Conservation (phyloP, 2,329 filamentous ascomycete genomes). For the Fusarium sp. region DNA sequence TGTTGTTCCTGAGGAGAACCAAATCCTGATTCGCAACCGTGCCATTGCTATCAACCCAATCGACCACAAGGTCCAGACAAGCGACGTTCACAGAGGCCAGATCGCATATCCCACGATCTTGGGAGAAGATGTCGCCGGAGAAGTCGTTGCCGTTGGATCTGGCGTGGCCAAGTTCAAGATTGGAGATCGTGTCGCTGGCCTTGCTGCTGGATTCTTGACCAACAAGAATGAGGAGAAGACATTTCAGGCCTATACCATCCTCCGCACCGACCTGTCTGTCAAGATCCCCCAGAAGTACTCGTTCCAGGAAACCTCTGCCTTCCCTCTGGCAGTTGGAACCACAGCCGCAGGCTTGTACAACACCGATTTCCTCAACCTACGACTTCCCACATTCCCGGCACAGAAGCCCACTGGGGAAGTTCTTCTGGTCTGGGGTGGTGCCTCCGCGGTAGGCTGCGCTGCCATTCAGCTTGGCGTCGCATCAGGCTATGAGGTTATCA, state of each 20-base stretch:
- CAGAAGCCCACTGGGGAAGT: neutral
- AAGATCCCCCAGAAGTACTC: constrained; percentile 34
- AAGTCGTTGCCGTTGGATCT: constrained; percentile 46
- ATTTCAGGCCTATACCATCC: constrained; percentile 30
- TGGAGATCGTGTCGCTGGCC: constrained; percentile 38
- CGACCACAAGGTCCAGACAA: constrained; percentile 41
- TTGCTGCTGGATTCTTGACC: constrained; percentile 47
- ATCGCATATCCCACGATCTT: constrained; percentile 37
- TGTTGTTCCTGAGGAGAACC: neutral
- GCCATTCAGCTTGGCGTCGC: constrained; percentile 59
- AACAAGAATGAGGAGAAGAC: constrained; percentile 39
- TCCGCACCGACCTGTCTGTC: constrained; percentile 21
- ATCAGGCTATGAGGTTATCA: constrained; percentile 58
- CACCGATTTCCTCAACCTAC: constrained; percentile 13
- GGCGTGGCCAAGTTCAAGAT: constrained; percentile 33
- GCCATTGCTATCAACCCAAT: constrained; percentile 50
- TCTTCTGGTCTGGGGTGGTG: constrained; percentile 60
- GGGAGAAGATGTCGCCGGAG: constrained; percentile 49
- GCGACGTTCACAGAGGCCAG: constrained; percentile 1
- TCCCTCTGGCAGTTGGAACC: constrained; percentile 39
- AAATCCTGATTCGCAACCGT: constrained; percentile 45
- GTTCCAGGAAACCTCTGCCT: constrained; percentile 35
- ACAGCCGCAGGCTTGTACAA: constrained; percentile 37
- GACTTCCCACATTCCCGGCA: constrained; percentile 4
- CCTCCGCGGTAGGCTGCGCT: constrained; percentile 58